Percentiles rank a stretch among this genome's conserved stretches.
phyloP scores from a whole-genome alignment of 2,329 filamentous ascomycete genomes.

The Aspergillus viridinutans region DNA sequence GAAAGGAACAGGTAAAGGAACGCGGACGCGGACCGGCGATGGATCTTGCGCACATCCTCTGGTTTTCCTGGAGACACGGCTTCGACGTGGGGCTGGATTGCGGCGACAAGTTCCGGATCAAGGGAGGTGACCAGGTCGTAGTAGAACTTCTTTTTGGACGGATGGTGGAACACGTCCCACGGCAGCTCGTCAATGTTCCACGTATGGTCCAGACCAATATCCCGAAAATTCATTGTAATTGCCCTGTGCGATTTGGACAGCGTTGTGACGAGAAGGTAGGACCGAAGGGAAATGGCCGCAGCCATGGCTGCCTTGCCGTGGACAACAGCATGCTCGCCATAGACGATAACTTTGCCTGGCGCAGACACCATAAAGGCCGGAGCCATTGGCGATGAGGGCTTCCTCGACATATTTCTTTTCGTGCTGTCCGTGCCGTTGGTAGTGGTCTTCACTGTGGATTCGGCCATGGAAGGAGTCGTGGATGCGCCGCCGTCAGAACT shows the following conservation, averaged over 20 bases:
- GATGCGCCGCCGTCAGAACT: conserved; percentile 27
- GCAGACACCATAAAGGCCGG: conserved; percentile 97
- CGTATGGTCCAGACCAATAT: conserved; percentile 82
- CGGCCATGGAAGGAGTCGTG: conserved; percentile 24
- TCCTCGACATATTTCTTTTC: conserved; percentile 27
- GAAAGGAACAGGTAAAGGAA: conserved; percentile 94
- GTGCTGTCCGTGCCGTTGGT: conserved; percentile 5
- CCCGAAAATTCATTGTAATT: conserved; percentile 82
- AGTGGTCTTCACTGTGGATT: conserved; percentile 9
- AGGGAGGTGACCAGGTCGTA: conserved; percentile 82
- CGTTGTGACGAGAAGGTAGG: conserved; percentile 92
- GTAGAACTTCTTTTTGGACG: conserved; percentile 89
- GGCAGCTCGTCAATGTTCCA: conserved; percentile 93
- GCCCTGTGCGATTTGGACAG: conserved; percentile 88
- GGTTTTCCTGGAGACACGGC: conserved; percentile 63
- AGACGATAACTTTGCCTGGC: conserved; percentile 96
- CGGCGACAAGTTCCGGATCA: conserved; percentile 74
- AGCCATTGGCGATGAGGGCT: conserved; percentile 58
- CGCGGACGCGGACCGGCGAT: conserved; percentile 72
- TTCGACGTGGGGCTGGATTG: conserved; percentile 73
- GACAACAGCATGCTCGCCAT: conserved; percentile 96
- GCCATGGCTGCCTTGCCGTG: conserved; percentile 95
- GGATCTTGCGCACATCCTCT: conserved; percentile 74
- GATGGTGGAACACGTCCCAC: conserved; percentile 75
- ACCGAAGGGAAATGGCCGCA: conserved; percentile 88